Evolutionary conservation across 169 alveolate species (phyloP).

Genomic region (Theileria parva): DNA sequence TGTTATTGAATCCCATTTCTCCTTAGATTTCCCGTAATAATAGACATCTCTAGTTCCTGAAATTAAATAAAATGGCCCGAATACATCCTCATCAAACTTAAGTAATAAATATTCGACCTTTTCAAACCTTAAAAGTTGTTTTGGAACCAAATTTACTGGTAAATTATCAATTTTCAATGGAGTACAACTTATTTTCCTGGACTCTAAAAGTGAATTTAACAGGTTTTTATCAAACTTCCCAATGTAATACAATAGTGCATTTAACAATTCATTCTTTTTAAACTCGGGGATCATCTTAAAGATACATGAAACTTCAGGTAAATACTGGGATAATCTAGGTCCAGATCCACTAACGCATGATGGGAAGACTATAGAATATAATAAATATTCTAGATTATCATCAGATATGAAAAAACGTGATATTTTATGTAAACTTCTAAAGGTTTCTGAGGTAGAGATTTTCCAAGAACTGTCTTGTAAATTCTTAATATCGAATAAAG

Average conservation of each 20-base stretch:
- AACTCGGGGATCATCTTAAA: background rate
- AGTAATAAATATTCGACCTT: background rate
- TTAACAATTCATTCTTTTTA: slow-evolving; percentile 11
- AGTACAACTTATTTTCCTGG: background rate
- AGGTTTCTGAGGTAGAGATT: background rate
- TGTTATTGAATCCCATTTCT: slow-evolving; percentile 6
- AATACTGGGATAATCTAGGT: background rate
- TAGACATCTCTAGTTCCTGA: slow-evolving; percentile 2
- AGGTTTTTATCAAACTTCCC: slow-evolving; percentile 1
- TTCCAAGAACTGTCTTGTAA: slow-evolving; percentile 7
- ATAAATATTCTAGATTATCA: background rate
- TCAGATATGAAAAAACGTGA: background rate
- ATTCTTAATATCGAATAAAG: background rate
- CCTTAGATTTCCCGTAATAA: background rate
- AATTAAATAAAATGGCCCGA: background rate
- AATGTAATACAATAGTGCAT: background rate
- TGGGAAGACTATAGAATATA: slow-evolving; percentile 10
- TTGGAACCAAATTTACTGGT: background rate
- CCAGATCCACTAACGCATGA: background rate
- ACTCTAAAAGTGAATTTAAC: background rate
- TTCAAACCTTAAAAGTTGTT: background rate
- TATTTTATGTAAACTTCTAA: background rate
- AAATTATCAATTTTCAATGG: background rate
- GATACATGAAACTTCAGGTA: background rate
- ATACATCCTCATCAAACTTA: slow-evolving; percentile 12